A percentile compares a stretch with the other conserved stretches of the same genome.
These are phyloP conservation scores for Herpomyces periplanetae DNA, from an alignment of 2,329 filamentous ascomycete species.

Conservation along the genomic window DNA sequence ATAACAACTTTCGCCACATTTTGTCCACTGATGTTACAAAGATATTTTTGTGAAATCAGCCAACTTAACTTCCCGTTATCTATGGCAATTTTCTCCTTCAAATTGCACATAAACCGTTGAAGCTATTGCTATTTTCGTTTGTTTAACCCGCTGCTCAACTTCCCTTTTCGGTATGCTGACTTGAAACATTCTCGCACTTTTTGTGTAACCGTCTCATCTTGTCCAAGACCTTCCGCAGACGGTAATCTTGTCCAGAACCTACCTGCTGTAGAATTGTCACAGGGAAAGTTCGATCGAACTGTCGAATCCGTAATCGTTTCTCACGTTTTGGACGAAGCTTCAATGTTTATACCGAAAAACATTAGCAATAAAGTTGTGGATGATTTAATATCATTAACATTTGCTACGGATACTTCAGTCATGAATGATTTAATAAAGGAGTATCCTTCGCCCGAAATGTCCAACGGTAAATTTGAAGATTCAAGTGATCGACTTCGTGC, in stretches of 20 bases:
- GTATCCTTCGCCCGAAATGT: slow-evolving; percentile 6
- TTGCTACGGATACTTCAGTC: slow-evolving; percentile 6
- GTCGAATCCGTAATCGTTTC: slow-evolving; percentile 6
- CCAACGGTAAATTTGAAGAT: no score
- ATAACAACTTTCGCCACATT: no score
- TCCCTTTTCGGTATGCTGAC: slow-evolving; percentile 7
- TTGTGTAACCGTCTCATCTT: no score
- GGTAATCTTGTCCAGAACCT: slow-evolving; percentile 6
- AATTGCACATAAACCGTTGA: no score
- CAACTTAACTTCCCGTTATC: no score
- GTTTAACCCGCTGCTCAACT: slow-evolving; percentile 4
- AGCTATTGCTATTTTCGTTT: no score
- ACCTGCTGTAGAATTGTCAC: slow-evolving; percentile 6
- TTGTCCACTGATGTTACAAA: no score
- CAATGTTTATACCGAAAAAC: slow-evolving; percentile 5
- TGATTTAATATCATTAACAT: slow-evolving; percentile 6
- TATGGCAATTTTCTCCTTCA: no score
- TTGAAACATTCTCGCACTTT: no score
- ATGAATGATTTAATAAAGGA: slow-evolving; percentile 5
- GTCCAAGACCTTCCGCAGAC: slow-evolving; percentile 7
- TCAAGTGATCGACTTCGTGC: slow-evolving; percentile 6
- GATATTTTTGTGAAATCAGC: no score
- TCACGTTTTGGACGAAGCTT: slow-evolving; percentile 7
- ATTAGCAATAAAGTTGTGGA: slow-evolving; percentile 6
- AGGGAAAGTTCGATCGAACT: slow-evolving; percentile 6